Evolutionary conservation across 768 basidiomycete genomes (phyloP), one percentile per base, ranked within the genome.

Genomic region (Suillus occidentalis): DNA sequence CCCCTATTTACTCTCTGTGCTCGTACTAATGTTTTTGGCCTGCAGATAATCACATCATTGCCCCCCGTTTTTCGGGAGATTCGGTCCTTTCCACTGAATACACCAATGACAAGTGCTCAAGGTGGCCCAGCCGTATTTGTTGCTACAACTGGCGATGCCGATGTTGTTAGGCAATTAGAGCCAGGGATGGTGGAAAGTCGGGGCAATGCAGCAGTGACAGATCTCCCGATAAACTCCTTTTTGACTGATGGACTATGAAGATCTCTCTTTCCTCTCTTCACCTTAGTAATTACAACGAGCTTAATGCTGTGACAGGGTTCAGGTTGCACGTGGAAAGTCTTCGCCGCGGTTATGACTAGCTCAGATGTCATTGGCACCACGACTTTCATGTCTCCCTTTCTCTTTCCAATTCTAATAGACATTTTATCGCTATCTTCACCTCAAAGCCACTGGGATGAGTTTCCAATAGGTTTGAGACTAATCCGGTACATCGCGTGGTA

Each of bases 11-110:
- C 25, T 14, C 10, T 53, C 58, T 50, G 59, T 69, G 61, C 67
- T 65, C 9, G 20, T 22, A 59, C 37, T 60, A n/a, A 50, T 55
- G 8, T 64, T 34, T 40, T 61, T 69, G 60, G 67, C 55, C 31
- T 9, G 1, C 59, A 83, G 82, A 77, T 67, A 83, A 82, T 67
- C 81, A 82, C 63, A 67, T 82, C 68, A 70, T 79, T 20, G 66
- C 70, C 6, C 58, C 58, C 18, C 58, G 40, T 28, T 42, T 25
- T 20, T 43, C 40, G 18, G 58, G 39, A 42, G 28, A 59, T 42
- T 42, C 58, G 40, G 40, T 42, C 40, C 18, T 59, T 59, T 42
- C 39, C 13, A 20, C 25, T 4, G 10, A 28, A 28, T 31, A 12
- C 40, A 59, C 31, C 40, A 20, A 28, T n/a, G 18, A 13, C 16